Evolutionary conservation across 129 eudicot genomes (phyloP).

Genomic region (Ambrosia trifida): DNA sequence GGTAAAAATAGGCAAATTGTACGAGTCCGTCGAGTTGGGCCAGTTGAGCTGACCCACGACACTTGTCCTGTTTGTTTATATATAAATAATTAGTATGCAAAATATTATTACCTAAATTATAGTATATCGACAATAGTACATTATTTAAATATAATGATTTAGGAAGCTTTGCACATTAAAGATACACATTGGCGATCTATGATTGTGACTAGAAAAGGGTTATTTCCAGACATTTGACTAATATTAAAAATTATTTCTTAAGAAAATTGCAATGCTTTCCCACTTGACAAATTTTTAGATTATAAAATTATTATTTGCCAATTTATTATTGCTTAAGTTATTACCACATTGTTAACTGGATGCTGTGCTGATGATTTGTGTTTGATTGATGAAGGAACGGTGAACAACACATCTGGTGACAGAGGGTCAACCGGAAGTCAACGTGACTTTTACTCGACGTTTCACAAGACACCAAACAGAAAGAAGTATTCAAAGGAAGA

Average conservation of each 20-base stretch:
- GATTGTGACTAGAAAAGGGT: neutral
- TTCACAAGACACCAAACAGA: slow-evolving; percentile 66
- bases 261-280: neutral
- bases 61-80: neutral
- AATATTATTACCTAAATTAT: neutral
- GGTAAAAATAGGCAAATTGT: no score
- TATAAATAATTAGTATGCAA: neutral
- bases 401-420: slow-evolving; percentile 37
- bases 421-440: slow-evolving; percentile 22
- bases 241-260: neutral
- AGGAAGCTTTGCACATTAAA: neutral
- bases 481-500: slow-evolving; percentile 68
- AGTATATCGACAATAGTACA: neutral
- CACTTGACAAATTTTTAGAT: neutral
- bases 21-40: no score
- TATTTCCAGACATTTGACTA: neutral
- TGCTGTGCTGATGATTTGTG: neutral
- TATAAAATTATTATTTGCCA: neutral
- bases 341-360: neutral
- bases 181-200: neutral
- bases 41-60: neutral
- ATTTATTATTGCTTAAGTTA: neutral
- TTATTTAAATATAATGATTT: neutral
- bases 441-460: slow-evolving; percentile 60
- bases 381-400: slow-evolving; percentile 34